Evolutionary conservation across 2,329 filamentous ascomycete genomes (phyloP).

Genomic region (Claviceps cyperi): DNA sequence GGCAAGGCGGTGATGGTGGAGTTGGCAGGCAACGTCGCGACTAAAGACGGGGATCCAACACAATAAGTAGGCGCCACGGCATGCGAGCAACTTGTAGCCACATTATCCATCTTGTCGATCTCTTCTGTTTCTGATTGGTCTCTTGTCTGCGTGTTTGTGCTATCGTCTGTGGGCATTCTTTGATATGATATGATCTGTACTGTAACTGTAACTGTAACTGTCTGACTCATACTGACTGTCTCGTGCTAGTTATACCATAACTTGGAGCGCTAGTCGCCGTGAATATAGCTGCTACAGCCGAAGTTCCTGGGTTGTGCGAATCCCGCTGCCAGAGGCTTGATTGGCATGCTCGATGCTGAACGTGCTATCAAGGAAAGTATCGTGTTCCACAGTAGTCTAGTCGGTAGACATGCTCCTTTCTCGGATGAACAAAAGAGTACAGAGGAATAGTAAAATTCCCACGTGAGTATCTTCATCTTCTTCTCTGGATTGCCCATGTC

Average conservation of each 20-base stretch:
- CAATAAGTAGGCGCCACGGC: conserved; percentile 20
- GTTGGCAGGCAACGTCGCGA: neutral
- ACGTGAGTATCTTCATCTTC: neutral
- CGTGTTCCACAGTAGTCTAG: conserved; percentile 19
- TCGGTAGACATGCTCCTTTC: conserved; percentile 16
- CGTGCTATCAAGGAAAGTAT: conserved; percentile 30
- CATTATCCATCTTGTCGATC: conserved; percentile 28
- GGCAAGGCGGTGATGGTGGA: neutral
- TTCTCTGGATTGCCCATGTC: neutral
- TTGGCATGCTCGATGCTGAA: conserved; percentile 18
- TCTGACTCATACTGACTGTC: conserved; percentile 18
- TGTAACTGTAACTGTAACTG: conserved; percentile 16
- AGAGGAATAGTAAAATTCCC: neutral
- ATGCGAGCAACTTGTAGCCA: conserved; percentile 3
- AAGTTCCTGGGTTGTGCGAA: conserved; percentile 25
- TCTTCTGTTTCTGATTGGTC: conserved; percentile 11
- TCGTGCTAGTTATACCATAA: conserved; percentile 54
- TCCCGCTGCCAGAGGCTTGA: conserved; percentile 18
- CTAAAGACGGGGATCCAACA: conserved; percentile 10
- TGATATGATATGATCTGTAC: conserved; percentile 10
- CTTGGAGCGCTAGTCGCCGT: conserved; percentile 46
- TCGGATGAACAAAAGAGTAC: conserved; percentile 9
- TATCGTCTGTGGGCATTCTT: conserved; percentile 46
- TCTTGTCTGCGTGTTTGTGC: conserved; percentile 35
- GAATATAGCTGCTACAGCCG: conserved; percentile 34